Base-by-base conservation (phyloP, 495 filamentous ascomycete species). In the Penicillium paxilli region DNA sequence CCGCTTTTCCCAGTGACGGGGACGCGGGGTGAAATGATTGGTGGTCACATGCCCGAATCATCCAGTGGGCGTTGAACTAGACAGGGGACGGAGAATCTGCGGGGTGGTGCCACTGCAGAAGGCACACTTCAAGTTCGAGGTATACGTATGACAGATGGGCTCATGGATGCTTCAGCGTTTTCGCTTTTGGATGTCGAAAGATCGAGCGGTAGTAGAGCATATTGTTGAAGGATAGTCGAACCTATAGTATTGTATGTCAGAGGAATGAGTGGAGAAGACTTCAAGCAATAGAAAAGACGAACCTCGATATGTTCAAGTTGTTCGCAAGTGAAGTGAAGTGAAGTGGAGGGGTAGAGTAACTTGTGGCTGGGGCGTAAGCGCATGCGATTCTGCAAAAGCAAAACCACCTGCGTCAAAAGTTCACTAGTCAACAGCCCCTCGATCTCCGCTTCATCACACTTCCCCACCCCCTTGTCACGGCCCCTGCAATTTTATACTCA, bases 21-120 rank as follows among this genome's bases (percentile, higher is more conserved):
- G 26, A 9, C 17, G 14, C 1, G 7, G 1, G n/a, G 17, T n/a
- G 14, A 19, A 32, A 4, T 56, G 40, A 58, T 61, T 64, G 58
- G 58, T 52, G 53, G 48, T 17, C 14, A 20, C 30, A 16, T 45
- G 41, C 20, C 11, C 42, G 33, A 33, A 21, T 47, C 30, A 28
- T 22, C 35, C 35, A 19, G 5, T 22, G 33, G 21, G 8, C 37
- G 30, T 47, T 35, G 16, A 21, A 14, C 40, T 46, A 26, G 56
- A 63, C 59, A 65, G 54, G 63, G 62, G 56, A 57, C 63, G 63
- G 63, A 40, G 35, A 65, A 52, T 57, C 47, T 50, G 41, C 56
- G 60, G 63, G 53, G 49, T 37, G 33, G 19, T 26, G n/a, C 30
- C 11, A 12, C 30, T 32, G 23, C 14, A 17, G 23, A n/a, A 25